phyloP scores from a whole-genome alignment of 1,284 basidiomycete species.

The Farysia itapuensis region DNA sequence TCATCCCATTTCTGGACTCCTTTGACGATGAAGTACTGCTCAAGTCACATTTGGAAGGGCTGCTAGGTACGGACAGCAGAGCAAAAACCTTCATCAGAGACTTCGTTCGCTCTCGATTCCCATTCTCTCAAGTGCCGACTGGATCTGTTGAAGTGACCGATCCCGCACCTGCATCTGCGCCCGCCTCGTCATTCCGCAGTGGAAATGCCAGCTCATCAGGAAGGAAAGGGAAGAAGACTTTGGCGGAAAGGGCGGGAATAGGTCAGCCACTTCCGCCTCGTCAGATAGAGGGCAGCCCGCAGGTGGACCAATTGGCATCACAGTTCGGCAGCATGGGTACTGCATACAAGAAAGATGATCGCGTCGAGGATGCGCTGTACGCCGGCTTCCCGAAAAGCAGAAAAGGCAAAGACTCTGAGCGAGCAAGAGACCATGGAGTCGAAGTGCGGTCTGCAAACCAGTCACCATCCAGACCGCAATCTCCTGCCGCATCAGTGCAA shows the following conservation, averaged over 20 bases:
- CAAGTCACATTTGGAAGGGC: conserved; percentile 21
- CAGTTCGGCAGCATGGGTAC: conserved; percentile 35
- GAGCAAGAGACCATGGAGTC: not conserved
- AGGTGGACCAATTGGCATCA: conserved; percentile 20
- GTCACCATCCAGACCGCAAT: not conserved
- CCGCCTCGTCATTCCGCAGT: not conserved
- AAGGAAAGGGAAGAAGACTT: conserved; percentile 27
- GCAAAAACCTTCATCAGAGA: conserved; percentile 23
- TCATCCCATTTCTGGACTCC: conserved; percentile 38
- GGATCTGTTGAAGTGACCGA: no score
- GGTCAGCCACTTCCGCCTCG: conserved; percentile 21
- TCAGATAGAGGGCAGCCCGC: conserved; percentile 8
- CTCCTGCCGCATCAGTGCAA: not conserved
- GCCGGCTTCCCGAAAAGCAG: conserved; percentile 19
- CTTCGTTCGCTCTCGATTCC: conserved; percentile 24
- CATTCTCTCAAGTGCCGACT: conserved; percentile 1
- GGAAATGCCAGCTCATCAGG: not conserved
- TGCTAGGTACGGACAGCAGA: conserved; percentile 25
- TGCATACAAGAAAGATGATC: conserved; percentile 22
- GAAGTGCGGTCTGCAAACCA: not conserved
- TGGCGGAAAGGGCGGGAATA: conserved; percentile 17
- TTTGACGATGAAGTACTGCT: conserved; percentile 20
- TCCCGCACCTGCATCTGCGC: conserved; percentile 2
- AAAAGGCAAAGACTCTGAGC: conserved; percentile 2
- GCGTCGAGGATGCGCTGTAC: conserved; percentile 22